Evolutionary conservation across 2,329 filamentous ascomycete genomes (phyloP).

Genomic region (Arthrinium phaeospermum): DNA sequence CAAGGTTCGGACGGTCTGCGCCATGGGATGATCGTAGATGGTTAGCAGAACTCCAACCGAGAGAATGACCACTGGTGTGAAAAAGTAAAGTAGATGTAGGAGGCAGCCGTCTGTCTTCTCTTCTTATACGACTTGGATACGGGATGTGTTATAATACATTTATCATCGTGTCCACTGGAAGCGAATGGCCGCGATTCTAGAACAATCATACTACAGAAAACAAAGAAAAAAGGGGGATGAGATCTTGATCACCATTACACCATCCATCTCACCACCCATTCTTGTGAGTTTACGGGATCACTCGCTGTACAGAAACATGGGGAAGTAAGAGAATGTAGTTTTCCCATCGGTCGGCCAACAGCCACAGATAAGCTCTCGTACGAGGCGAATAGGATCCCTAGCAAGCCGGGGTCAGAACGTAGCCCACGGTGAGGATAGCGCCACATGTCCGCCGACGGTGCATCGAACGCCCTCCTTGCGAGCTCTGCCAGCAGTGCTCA

Average conservation of each 20-base stretch:
- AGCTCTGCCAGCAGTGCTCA: neutral
- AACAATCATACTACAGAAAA: neutral
- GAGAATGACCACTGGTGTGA: neutral
- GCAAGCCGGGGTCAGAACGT: neutral
- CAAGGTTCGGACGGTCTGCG: slow-evolving; percentile 3
- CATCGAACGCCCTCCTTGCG: neutral
- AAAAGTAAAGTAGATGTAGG: too few relatives aligned
- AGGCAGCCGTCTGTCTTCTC: too few relatives aligned
- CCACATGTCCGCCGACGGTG: neutral
- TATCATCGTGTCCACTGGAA: neutral
- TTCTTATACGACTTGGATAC: neutral
- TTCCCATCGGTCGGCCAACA: neutral
- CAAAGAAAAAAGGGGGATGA: neutral
- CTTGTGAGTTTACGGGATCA: neutral
- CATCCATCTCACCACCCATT: neutral
- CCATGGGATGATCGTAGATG: neutral
- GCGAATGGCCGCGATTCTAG: too few relatives aligned
- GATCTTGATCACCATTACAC: neutral
- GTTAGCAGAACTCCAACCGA: neutral
- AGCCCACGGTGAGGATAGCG: neutral
- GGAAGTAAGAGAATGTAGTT: too few relatives aligned
- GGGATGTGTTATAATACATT: neutral
- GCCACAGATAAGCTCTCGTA: neutral
- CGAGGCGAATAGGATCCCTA: neutral
- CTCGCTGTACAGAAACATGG: neutral